phyloP scores from a whole-genome alignment of 1,284 basidiomycete genomes.

The Rhodotorula glutinis region DNA sequence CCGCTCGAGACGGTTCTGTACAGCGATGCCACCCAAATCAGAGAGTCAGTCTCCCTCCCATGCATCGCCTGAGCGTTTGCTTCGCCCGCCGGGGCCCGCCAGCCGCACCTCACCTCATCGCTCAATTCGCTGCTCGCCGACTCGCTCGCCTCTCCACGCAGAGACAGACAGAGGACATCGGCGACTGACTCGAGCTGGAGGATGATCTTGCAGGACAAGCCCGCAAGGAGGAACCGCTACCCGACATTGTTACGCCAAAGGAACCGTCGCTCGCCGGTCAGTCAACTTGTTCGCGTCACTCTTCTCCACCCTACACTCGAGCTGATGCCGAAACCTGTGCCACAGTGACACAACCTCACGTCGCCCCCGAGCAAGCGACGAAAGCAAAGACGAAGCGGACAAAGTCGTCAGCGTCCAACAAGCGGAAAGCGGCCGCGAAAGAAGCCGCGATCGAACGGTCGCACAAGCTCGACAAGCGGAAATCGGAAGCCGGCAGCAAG shows the following conservation, averaged over 20 bases:
- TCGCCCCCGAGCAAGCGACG: slow-evolving; percentile 21
- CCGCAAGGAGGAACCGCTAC: slow-evolving; percentile 12
- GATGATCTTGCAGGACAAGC: slow-evolving; percentile 9
- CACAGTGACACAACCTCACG: slow-evolving; percentile 31
- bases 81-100: too few relatives aligned
- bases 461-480: slow-evolving; percentile 31
- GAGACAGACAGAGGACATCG: too few relatives aligned
- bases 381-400: slow-evolving; percentile 25
- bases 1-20: too few relatives aligned
- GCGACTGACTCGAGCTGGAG: neutral
- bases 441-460: slow-evolving; percentile 27
- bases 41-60: neutral
- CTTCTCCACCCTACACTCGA: neutral
- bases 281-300: neutral
- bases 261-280: slow-evolving; percentile 18
- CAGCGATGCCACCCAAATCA: neutral
- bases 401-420: slow-evolving; percentile 8
- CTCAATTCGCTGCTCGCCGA: neutral
- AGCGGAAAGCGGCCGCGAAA: slow-evolving; percentile 15
- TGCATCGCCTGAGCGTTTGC: too few relatives aligned
- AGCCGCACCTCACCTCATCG: too few relatives aligned
- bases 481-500: slow-evolving; percentile 14
- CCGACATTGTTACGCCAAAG: slow-evolving; percentile 4
- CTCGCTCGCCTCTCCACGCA: neutral
- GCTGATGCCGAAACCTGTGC: neutral